Evolutionary conservation across 352 stramenopile species (phyloP).

Genomic region (Blastocystis sp.): DNA sequence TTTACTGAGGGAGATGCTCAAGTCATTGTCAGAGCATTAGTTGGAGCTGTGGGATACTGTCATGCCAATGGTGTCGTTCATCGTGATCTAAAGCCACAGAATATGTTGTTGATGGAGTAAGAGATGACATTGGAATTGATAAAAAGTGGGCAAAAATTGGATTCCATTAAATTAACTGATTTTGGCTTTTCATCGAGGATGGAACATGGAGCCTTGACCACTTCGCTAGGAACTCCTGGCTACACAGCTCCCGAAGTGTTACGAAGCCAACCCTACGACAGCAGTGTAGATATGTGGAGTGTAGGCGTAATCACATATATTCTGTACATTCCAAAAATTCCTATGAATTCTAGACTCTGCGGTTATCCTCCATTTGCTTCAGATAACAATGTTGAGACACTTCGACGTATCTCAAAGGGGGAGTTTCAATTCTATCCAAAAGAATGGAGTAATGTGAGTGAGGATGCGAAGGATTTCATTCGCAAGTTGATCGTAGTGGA

Average conservation of each 20-base stretch:
- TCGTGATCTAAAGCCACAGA: conserved; percentile 92
- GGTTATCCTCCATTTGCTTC: conserved; percentile 83
- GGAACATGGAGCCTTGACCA: conserved; percentile 65
- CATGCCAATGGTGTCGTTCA: conserved; percentile 88
- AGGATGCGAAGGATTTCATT: conserved; percentile 82
- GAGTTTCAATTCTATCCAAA: conserved; percentile 79
- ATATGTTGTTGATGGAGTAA: conserved; percentile 77
- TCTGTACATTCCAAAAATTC: conserved; percentile 64
- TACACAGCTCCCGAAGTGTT: conserved; percentile 88
- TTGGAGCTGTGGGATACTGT: conserved; percentile 78
- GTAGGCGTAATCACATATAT: conserved; percentile 86
- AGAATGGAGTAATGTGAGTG: conserved; percentile 85
- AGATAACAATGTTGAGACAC: conserved; percentile 76
- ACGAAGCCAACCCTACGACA: conserved; percentile 75
- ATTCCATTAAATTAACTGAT: conserved; percentile 79
- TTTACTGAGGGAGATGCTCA: conserved; percentile 47
- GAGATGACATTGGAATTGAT: conserved; percentile 75
- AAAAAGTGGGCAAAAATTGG: conserved; percentile 73
- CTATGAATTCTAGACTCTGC: conserved; percentile 68
- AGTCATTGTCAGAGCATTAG: background rate
- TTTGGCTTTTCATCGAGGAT: conserved; percentile 81
- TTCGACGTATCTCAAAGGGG: conserved; percentile 78
- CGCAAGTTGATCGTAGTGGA: conserved; percentile 64
- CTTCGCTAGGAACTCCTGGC: conserved; percentile 69
- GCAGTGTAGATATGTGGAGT: conserved; percentile 84